Evolutionary conservation across 441 rosid genomes (phyloP), one percentile per base, ranked within the genome.

Genomic region (Mallotus repandus): DNA sequence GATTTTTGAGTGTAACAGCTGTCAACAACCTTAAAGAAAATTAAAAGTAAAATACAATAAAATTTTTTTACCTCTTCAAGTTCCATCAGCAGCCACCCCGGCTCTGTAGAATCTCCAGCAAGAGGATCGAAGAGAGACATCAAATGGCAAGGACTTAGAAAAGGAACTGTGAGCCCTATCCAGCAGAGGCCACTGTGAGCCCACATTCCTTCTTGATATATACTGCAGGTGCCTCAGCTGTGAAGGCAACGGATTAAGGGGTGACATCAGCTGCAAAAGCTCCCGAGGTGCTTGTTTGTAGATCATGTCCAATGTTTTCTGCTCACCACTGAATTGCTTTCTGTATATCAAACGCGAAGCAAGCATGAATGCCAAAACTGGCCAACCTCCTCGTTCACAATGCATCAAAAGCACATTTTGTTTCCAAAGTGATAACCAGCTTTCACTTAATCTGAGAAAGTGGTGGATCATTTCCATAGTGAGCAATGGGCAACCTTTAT

Each of bases 341-440:
- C 88, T 77, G 70, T 93, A 88, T 49, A 95, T 74, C 80, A 93
- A 76, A 48, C 93, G 89, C 14, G 96, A 91, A 68, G 98, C 88
- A n/a, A 95, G 93, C 97, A 93, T 87, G 77, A 93, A 95, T 18
- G 96, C 97, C 81, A 95, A 67, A 80, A 89, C 88, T 5, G 98
- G 99, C 97, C 96, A 93, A 35, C 95, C 95, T 18, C 98, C 95
- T 50, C 81, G 81, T 81, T 91, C 99, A 63, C 99, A 90, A 76
- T 95, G 94, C 83, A 89, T 80, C 81, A 93, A 71, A 69, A 95
- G 78, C 83, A 93, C 77, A 66, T 95, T 95, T 81, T 90, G 88
- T 63, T 81, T 91, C 71, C 89, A 89, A 54, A 90, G 84, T 52
- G 88, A 69, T 35, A 95, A 79, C 99, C 99, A 95, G 74, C 87